Base-by-base conservation (phyloP, 1,284 basidiomycete species). In the Boletellus deceptivus region DNA sequence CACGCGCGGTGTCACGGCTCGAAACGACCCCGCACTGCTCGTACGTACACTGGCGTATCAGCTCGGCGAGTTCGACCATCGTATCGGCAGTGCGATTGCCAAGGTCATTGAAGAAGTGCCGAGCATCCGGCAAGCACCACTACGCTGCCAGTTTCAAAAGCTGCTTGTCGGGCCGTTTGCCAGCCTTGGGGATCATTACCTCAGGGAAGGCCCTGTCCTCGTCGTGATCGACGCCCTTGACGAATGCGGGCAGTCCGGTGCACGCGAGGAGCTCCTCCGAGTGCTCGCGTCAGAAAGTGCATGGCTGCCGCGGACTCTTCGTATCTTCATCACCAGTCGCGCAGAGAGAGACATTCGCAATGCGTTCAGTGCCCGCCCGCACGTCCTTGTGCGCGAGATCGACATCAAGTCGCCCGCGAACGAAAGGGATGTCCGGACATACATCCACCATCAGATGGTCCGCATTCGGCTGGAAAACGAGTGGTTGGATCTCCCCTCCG, bases 181-280 rank as follows among this genome's bases (percentile, higher is more conserved):
- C 22, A 43, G 38, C 9, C 22, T 58, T 4, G 11, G 43, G 3
- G 54, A 67, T 39, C 49, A 43, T 36, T 34, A n/a, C 33, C 54
- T 56, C 29, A 48, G 50, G 11, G 62, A 69, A 34, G 67, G 65
- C 0, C 68, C 68, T 6, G 55, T 71, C 18, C 46, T 69, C 22
- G 36, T 72, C 7, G 46, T 72, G 17, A 65, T 69, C 42, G 69
- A 69, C 27, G 69, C 69, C 1, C 48, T 69, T 2, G 70, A 71
- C 37, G 70, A 69, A 46, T 69, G 68, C 11, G 56, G 57, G 24
- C 53, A 51, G 14, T 53, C 60, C 2, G 13, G 36, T 13, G 46
- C 55, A 10, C 64, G 70, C 18, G 53, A 59, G 17, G 64, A 69
- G 17, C 58, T 70, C 9, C 44, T 72, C 18, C 46, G 33, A n/a